These are phyloP conservation scores for Citrus maxima DNA, from an alignment of 345 rosid species.

Conservation along the genomic window DNA sequence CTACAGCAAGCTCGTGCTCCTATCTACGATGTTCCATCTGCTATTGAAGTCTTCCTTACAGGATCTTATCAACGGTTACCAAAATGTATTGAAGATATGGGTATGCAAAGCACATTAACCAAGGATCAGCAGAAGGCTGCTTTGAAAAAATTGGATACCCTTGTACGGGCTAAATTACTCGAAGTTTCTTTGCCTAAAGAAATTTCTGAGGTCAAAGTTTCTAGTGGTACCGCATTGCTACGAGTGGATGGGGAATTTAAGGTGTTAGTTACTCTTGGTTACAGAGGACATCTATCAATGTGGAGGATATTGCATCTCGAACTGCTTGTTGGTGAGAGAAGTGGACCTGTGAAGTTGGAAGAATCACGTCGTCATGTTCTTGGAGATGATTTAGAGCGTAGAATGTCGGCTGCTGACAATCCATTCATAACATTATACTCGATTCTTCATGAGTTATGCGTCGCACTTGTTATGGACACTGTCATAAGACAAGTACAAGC, in stretches of 20 bases:
- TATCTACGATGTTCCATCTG: slow-evolving; percentile 94
- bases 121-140: slow-evolving; percentile 83
- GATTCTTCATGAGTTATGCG: slow-evolving; percentile 86
- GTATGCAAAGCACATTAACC: slow-evolving; percentile 67
- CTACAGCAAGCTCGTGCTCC: slow-evolving; percentile 98
- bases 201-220: slow-evolving; percentile 77
- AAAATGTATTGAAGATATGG: slow-evolving; percentile 89
- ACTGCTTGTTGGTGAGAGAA: slow-evolving; percentile 94
- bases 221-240: slow-evolving; percentile 77
- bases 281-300: slow-evolving; percentile 85
- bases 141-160: slow-evolving; percentile 77
- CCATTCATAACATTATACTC: slow-evolving; percentile 74
- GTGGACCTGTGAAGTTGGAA: slow-evolving; percentile 73
- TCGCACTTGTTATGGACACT: slow-evolving; percentile 92
- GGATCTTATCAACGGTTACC: slow-evolving; percentile 91
- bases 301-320: slow-evolving; percentile 99
- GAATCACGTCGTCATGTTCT: slow-evolving; percentile 68
- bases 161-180: slow-evolving; percentile 86
- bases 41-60: slow-evolving; percentile 76
- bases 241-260: slow-evolving; percentile 86
- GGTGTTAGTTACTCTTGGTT: slow-evolving; percentile 96
- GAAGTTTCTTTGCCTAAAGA: slow-evolving; percentile 85
- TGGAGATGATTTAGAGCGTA: slow-evolving; percentile 95
- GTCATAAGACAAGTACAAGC: slow-evolving; percentile 89
- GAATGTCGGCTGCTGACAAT: slow-evolving; percentile 88